These are phyloP conservation scores for Hamigera avellanea DNA, from an alignment of 495 filamentous ascomycete genomes.

Conservation along the genomic window DNA sequence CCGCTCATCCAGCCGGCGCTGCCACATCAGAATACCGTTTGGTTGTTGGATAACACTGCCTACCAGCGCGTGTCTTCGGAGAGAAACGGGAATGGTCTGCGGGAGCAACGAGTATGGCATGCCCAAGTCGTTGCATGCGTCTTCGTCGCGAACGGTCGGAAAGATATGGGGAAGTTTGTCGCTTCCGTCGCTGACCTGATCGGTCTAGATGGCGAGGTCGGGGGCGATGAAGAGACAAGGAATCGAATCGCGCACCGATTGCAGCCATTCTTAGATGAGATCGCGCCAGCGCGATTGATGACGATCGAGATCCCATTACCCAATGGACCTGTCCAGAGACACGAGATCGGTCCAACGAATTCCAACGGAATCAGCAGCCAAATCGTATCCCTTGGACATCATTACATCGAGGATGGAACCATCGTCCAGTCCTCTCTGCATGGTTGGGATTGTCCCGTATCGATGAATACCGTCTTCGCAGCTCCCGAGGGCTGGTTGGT, in stretches of 20 bases:
- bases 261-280: conserved; percentile 62
- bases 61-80: conserved; percentile 39
- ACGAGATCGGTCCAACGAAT: conserved; percentile 58
- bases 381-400: conserved; percentile 27
- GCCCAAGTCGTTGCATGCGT: conserved; percentile 72
- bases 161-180: conserved; percentile 53
- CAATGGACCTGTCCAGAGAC: conserved; percentile 18
- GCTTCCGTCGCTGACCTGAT: conserved; percentile 59
- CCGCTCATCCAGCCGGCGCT: conserved; percentile 24
- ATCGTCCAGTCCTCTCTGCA: conserved; percentile 22
- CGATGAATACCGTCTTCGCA: conserved; percentile 59
- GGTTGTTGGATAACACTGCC: conserved; percentile 87
- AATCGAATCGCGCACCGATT: conserved; percentile 57
- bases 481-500: conserved; percentile 75
- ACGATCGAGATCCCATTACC: conserved; percentile 43
- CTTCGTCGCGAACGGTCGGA: conserved; percentile 58
- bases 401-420: conserved; percentile 17
- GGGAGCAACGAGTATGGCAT: conserved; percentile 45
- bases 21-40: conserved; percentile 53
- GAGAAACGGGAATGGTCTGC: conserved; percentile 7
- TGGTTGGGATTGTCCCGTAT: conserved; percentile 31
- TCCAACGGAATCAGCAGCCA: conserved; percentile 60
- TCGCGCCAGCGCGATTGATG: conserved; percentile 56
- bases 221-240: conserved; percentile 44
- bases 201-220: conserved; percentile 49